Evolutionary conservation across 169 alveolate genomes (phyloP).

Genomic region (Plasmodium knowlesi): DNA sequence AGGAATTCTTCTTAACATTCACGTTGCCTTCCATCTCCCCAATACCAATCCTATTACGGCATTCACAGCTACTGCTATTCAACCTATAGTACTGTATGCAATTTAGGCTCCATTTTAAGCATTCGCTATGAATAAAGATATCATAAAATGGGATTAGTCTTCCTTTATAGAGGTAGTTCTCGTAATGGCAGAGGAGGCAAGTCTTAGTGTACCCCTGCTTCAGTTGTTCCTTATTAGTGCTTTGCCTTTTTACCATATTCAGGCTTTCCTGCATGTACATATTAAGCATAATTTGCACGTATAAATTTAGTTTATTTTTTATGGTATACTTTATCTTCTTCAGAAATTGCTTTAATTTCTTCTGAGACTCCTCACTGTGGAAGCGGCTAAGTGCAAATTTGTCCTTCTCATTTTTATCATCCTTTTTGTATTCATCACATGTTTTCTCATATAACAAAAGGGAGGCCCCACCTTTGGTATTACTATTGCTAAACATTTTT

Average conservation of each 20-base stretch:
- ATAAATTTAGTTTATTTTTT: slow-evolving; percentile 40
- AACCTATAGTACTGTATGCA: slow-evolving; percentile 75
- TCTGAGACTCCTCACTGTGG: background rate
- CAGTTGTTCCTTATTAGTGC: background rate
- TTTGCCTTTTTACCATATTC: background rate
- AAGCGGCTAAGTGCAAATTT: background rate
- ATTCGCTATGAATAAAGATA: slow-evolving; percentile 80
- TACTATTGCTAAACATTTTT: background rate
- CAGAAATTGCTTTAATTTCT: background rate
- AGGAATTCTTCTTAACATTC: background rate
- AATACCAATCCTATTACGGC: background rate
- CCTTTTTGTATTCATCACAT: background rate
- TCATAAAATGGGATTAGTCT: slow-evolving; percentile 81
- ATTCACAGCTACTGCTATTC: slow-evolving; percentile 63
- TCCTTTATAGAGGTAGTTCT: slow-evolving; percentile 75
- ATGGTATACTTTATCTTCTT: slow-evolving; percentile 21
- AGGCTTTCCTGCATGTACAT: slow-evolving; percentile 31
- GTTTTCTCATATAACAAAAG: background rate
- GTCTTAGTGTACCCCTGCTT: background rate
- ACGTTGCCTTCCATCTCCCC: background rate
- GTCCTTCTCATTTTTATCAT: background rate
- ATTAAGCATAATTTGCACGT: slow-evolving; percentile 52
- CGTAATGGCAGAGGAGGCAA: slow-evolving; percentile 46
- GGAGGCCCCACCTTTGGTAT: background rate
- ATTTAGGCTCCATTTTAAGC: slow-evolving; percentile 82